Evolutionary conservation across 805 yeast genomes (phyloP).

Genomic region (Candida ovalis): DNA sequence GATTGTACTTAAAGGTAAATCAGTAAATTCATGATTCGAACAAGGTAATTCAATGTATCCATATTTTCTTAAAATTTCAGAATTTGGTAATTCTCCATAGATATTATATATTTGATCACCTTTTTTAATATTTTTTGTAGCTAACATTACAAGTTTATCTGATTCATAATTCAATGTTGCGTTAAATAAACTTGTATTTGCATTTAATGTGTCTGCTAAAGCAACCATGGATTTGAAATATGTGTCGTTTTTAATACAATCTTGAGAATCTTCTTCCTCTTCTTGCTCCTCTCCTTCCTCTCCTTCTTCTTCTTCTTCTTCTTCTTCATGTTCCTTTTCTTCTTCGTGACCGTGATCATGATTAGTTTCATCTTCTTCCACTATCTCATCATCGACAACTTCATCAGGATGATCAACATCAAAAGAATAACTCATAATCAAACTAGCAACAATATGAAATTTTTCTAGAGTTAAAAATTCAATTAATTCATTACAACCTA

Average conservation of each 20-base stretch:
- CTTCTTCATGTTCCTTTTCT: constrained; percentile 36
- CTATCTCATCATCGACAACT: constrained; percentile 31
- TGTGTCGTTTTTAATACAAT: constrained; percentile 25
- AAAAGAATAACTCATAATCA: constrained; percentile 87
- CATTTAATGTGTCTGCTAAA: constrained; percentile 84
- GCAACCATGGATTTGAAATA: constrained; percentile 86
- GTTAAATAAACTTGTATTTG: constrained; percentile 73
- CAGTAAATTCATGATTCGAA: constrained; percentile 78
- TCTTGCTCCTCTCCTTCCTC: constrained; percentile 19
- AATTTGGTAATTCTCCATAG: constrained; percentile 86
- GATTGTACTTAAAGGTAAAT: constrained; percentile 48
- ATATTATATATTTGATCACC: constrained; percentile 84
- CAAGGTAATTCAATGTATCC: constrained; percentile 81
- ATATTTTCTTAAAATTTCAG: constrained; percentile 85
- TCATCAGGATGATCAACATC: constrained; percentile 55
- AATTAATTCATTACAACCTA: constrained; percentile 34
- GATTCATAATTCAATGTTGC: constrained; percentile 60
- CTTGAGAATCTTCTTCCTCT: constrained; percentile 20
- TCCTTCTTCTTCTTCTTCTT: constrained; percentile 21
- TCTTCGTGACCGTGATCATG: constrained; percentile 29
- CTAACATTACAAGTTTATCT: constrained; percentile 61
- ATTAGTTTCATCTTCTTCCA: constrained; percentile 19
- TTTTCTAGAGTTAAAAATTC: constrained; percentile 43
- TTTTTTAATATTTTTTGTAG: constrained; percentile 52
- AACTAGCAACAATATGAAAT: constrained; percentile 70